These are phyloP conservation scores for Carex kokanica DNA, from an alignment of 176 grass and related monocot species.

Conservation along the genomic window DNA sequence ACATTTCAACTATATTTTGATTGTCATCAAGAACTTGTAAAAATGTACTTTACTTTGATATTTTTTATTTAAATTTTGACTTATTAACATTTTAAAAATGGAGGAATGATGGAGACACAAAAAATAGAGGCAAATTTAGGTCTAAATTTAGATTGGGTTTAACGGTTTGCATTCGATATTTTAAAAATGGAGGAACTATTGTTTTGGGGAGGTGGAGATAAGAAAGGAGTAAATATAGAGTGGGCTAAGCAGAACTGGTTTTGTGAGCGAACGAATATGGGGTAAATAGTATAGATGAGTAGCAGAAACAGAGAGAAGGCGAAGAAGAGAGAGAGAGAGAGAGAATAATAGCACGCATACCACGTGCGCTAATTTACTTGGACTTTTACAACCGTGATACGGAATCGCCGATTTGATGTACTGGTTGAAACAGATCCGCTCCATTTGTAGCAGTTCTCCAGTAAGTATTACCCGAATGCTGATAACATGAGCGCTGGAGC, in stretches of 20 bases:
- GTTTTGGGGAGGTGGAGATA: not conserved
- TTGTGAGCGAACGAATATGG: not conserved
- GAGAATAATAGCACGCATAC: not conserved
- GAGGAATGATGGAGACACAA: no score
- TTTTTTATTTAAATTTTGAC: no score
- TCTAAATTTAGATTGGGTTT: no score
- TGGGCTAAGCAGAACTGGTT: not conserved
- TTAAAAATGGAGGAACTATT: no score
- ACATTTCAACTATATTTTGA: no score
- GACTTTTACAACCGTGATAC: not conserved
- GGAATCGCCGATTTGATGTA: not conserved
- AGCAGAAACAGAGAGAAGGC: not conserved
- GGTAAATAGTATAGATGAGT: not conserved
- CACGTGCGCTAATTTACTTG: not conserved
- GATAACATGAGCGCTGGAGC: no score
- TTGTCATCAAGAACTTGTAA: no score
- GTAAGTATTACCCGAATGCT: no score
- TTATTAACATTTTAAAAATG: no score
- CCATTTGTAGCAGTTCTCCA: not conserved
- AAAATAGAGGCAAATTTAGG: no score
- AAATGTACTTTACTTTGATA: no score
- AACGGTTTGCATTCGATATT: no score
- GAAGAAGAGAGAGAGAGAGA: not conserved
- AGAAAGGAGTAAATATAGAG: not conserved
- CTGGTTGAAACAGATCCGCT: not conserved